phyloP scores from a whole-genome alignment of 306 rosid species.

The Vigna mungo region DNA sequence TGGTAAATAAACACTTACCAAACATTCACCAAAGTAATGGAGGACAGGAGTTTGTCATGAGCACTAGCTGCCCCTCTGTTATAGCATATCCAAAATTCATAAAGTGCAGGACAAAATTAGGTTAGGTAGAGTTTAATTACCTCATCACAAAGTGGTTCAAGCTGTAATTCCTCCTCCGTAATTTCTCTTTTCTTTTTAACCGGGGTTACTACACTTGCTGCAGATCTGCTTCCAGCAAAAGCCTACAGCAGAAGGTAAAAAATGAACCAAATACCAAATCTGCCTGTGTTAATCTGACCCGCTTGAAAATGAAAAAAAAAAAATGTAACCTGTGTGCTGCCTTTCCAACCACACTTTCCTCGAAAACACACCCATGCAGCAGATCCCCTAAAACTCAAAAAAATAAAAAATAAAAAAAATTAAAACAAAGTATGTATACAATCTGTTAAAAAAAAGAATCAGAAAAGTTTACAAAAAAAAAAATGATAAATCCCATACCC shows the following conservation, averaged over 20 bases:
- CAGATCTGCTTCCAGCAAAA: conserved; percentile 53
- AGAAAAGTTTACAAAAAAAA: neutral
- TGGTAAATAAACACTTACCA: neutral
- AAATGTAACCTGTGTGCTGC: conserved; percentile 69
- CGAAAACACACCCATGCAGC: conserved; percentile 88
- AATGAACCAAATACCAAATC: conserved; percentile 30
- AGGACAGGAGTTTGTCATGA: neutral
- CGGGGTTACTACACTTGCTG: conserved; percentile 17
- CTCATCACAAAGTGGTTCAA: conserved; percentile 90
- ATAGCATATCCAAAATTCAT: conserved; percentile 18
- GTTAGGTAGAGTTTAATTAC: conserved; percentile 50
- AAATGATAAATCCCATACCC: conserved; percentile 59
- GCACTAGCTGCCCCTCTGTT: conserved; percentile 23
- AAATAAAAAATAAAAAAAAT: conserved; percentile 38
- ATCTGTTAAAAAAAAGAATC: conserved; percentile 15
- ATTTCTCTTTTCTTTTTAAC: conserved; percentile 62
- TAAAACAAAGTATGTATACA: conserved; percentile 30
- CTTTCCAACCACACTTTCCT: conserved; percentile 89
- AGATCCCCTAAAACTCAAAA: conserved; percentile 55
- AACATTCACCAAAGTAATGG: conserved; percentile 4
- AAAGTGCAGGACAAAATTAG: conserved; percentile 21
- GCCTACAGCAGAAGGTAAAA: conserved; percentile 61
- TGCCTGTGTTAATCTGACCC: conserved; percentile 21
- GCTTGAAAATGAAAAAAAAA: conserved; percentile 33
- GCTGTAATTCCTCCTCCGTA: conserved; percentile 64